Percentiles rank a stretch among this genome's conserved stretches.
These are phyloP conservation scores for Henckelia pumila DNA, from an alignment of 257 asterid species.

Conservation along the genomic window DNA sequence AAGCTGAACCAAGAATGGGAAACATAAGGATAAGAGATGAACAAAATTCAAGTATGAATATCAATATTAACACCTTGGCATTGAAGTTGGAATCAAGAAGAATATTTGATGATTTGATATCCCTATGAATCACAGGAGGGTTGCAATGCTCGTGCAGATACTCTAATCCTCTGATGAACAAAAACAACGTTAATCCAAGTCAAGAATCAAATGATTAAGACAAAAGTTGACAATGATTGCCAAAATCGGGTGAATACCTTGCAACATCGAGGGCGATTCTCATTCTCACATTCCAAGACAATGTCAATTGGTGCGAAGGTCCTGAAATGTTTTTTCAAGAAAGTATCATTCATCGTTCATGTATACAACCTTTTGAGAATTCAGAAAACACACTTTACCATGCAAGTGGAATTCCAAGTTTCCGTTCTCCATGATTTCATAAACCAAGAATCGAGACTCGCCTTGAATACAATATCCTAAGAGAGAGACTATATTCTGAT, in stretches of 20 bases:
- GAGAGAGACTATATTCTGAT: slow-evolving; percentile 58
- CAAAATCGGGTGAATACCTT: slow-evolving; percentile 32
- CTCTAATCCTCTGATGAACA: slow-evolving; percentile 53
- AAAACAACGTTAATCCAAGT: neutral
- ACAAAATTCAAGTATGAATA: neutral
- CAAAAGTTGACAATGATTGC: neutral
- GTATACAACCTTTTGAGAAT: neutral
- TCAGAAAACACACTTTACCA: slow-evolving; percentile 35
- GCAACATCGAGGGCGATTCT: slow-evolving; percentile 71
- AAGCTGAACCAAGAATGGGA: slow-evolving; percentile 38
- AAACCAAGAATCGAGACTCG: slow-evolving; percentile 51
- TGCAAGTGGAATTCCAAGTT: slow-evolving; percentile 61
- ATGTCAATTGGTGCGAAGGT: slow-evolving; percentile 44
- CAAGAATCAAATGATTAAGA: neutral
- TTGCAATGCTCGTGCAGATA: slow-evolving; percentile 64
- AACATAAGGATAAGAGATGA: slow-evolving; percentile 8
- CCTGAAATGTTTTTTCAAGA: slow-evolving; percentile 29
- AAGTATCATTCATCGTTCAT: neutral
- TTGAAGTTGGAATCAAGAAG: slow-evolving; percentile 60
- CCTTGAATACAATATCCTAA: slow-evolving; percentile 56
- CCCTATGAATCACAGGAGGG: slow-evolving; percentile 71
- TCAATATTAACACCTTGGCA: slow-evolving; percentile 47
- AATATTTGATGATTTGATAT: slow-evolving; percentile 66
- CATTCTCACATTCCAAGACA: slow-evolving; percentile 67
- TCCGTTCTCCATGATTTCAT: slow-evolving; percentile 64